A percentile compares a stretch with the other conserved stretches of the same genome.
Evolutionary conservation across 2,329 filamentous ascomycete species (phyloP).

Genomic region (Endoconidiophora polonica): DNA sequence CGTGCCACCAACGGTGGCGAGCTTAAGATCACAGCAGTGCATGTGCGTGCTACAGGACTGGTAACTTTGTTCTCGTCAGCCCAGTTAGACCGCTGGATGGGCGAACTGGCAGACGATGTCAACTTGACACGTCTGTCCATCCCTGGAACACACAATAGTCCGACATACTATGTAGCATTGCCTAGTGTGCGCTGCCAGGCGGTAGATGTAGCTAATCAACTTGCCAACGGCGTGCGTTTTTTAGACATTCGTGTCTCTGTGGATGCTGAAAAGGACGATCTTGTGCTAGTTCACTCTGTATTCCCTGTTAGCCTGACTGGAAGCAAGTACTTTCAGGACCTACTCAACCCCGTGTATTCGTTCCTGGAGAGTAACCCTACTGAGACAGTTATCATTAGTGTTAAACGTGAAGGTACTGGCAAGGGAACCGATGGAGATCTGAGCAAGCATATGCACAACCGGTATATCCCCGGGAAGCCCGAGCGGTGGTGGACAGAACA

Average conservation of each 20-base stretch:
- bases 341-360: conserved; percentile 52
- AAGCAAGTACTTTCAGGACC: conserved; percentile 57
- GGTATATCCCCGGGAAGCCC: conserved; percentile 44
- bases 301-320: conserved; percentile 80
- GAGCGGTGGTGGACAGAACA: conserved; percentile 65
- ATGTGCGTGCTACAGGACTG: conserved; percentile 31
- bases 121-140: conserved; percentile 71
- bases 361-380: conserved; percentile 65
- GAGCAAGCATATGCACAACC: conserved; percentile 51
- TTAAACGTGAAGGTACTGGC: conserved; percentile 85
- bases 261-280: conserved; percentile 38
- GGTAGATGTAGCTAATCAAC: conserved; percentile 57
- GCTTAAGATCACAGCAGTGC: conserved; percentile 49
- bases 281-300: conserved; percentile 74
- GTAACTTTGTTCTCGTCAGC: conserved; percentile 55
- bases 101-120: conserved; percentile 49
- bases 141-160: conserved; percentile 89
- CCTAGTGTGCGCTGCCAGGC: conserved; percentile 90
- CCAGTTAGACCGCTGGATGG: conserved; percentile 65
- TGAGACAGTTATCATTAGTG: conserved; percentile 68
- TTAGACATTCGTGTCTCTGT: conserved; percentile 68
- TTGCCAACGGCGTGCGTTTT: conserved; percentile 83
- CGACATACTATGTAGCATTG: conserved; percentile 67
- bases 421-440: conserved; percentile 65
- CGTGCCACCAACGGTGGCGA: conserved; percentile 34